Conservation (phyloP, 106 monocot species). For the Dioscorea dumetorum region DNA sequence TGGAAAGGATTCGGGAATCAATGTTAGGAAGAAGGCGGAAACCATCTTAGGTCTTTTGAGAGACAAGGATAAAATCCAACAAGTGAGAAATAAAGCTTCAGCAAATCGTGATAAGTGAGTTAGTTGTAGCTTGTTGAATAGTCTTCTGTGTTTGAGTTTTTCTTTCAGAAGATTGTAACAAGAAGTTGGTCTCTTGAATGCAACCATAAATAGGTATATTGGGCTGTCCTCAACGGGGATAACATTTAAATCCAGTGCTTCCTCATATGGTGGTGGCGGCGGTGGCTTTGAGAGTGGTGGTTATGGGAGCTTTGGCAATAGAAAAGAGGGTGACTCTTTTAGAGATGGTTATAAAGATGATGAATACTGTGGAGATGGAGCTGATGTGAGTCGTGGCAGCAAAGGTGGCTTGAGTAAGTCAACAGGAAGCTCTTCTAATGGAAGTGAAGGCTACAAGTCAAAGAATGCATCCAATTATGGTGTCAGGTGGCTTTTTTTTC, state of each 20-base stretch:
- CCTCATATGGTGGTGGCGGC: conserved; percentile 41
- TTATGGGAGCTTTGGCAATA: conserved; percentile 40
- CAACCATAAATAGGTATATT: conserved; percentile 54
- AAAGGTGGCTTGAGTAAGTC: conserved; percentile 17
- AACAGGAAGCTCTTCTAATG: conserved; percentile 13
- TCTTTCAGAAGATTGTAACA: too few relatives aligned
- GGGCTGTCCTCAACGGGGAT: conserved; percentile 84
- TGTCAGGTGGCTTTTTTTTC: conserved; percentile 18
- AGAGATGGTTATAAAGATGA: conserved; percentile 46
- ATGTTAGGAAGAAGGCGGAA: conserved; percentile 86
- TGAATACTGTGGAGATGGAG: conserved; percentile 22
- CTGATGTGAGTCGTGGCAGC: conserved; percentile 5
- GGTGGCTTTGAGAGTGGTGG: conserved; percentile 22
- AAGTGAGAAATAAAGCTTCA: conserved; percentile 79
- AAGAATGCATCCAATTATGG: conserved; percentile 21
- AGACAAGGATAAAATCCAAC: conserved; percentile 80
- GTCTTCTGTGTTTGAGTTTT: not conserved
- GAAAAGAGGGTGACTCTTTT: conserved; percentile 41
- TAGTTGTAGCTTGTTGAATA: not conserved
- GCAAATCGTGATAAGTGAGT: conserved; percentile 86
- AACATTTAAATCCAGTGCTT: conserved; percentile 51
- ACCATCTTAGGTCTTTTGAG: conserved; percentile 54
- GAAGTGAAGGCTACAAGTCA: conserved; percentile 22
- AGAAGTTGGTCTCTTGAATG: not conserved
- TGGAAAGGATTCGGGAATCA: conserved; percentile 86